Evolutionary conservation across 805 yeast genomes (phyloP), one percentile per base, ranked within the genome.

Genomic region (Zygotorulaspora florentina): DNA sequence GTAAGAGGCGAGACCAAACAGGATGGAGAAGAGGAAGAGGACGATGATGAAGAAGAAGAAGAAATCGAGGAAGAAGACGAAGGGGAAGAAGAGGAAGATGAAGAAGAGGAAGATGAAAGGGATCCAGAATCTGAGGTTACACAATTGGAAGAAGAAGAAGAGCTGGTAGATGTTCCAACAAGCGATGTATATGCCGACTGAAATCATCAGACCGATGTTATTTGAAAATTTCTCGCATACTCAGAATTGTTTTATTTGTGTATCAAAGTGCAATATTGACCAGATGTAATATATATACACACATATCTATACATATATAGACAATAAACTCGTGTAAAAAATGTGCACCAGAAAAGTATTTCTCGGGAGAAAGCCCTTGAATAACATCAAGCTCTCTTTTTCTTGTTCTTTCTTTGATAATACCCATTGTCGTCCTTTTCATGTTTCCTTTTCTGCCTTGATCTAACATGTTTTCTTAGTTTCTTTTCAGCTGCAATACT

Each of bases 401-500:
- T 71, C 63, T 75, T 80, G 59, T 76, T 80, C 63, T 81, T 86
- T 11, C 81, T 71, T 53, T 77, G 85, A 57, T 85, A 86, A 54
- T 70, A 80, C 0, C 95, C 95, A 61, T 78, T 84, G 26, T 78
- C 90, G 59, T 87, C 95, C 63, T 79, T 85, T 42, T 77, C 80
- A 41, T 73, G 79, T 60, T 77, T 84, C 64, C 96, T 77, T 72
- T 83, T 86, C 51, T 85, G 93, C 62, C 90, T 80, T 25, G 78
- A 75, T 56, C 83, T 77, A 31, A 74, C 79, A 68, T 90, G 95
- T 64, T 85, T 87, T 66, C 74, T 83, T 58, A 87, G 59, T 68
- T 85, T 87, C 64, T 86, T 79, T 53, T 75, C 77, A 1, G 96
- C 93, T n/a, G 87, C 83, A 35, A 77, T 67, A 12, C 85, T 96